Evolutionary conservation across 352 stramenopile genomes (phyloP).

Genomic region (Pythium sp.): DNA sequence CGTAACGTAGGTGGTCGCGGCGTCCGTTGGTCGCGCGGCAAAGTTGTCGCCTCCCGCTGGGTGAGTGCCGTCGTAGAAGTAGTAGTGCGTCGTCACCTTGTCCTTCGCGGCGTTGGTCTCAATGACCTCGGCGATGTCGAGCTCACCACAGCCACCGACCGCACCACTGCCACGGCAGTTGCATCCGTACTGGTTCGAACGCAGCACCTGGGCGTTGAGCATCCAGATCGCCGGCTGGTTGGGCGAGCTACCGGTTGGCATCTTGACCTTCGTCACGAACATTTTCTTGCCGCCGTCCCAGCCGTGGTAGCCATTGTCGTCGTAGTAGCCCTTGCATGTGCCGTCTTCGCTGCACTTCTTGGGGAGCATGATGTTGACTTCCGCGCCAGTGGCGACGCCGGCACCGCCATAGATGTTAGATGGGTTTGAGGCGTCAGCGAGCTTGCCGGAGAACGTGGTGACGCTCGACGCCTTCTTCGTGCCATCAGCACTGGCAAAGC

Average conservation of each 20-base stretch:
- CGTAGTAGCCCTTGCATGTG: constrained; percentile 66
- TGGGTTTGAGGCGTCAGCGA: constrained; percentile 51
- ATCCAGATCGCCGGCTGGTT: constrained; percentile 76
- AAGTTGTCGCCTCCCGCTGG: constrained; percentile 44
- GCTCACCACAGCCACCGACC: constrained; percentile 61
- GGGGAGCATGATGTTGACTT: constrained; percentile 74
- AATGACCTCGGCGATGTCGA: constrained; percentile 73
- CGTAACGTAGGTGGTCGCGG: constrained; percentile 41
- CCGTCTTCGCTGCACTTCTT: constrained; percentile 45
- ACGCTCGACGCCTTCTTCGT: constrained; percentile 24
- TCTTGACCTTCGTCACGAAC: constrained; percentile 72
- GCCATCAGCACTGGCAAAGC: constrained; percentile 36
- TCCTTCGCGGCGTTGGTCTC: constrained; percentile 52
- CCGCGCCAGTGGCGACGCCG: constrained; percentile 57
- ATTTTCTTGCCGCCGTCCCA: constrained; percentile 76
- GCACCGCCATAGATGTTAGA: constrained; percentile 37
- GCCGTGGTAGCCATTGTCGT: constrained; percentile 62
- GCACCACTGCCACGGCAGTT: constrained; percentile 61
- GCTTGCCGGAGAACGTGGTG: constrained; percentile 41
- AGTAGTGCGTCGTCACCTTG: constrained; percentile 71
- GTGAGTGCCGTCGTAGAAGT: constrained; percentile 60
- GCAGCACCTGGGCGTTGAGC: constrained; percentile 68
- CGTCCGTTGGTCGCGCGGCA: constrained; percentile 28
- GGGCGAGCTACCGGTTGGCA: constrained; percentile 35
- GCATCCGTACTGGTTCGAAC: constrained; percentile 67